Evolutionary conservation across 2,329 filamentous ascomycete species (phyloP).

Genomic region (Botrytis fabae): DNA sequence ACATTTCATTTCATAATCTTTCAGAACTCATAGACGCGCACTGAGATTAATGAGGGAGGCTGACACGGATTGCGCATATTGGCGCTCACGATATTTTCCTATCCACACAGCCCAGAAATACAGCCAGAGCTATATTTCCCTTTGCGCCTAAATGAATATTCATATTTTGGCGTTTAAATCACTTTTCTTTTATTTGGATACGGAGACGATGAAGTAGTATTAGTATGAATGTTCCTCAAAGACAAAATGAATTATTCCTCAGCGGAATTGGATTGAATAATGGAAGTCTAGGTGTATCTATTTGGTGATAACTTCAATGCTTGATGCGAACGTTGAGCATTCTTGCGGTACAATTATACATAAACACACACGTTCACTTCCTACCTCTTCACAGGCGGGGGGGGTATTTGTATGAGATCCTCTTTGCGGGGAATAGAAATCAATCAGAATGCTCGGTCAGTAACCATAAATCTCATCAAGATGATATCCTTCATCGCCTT

Average conservation of each 20-base stretch:
- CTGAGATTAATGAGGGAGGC: conserved; percentile 43
- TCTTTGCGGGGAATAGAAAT: neutral
- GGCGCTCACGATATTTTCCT: conserved; percentile 43
- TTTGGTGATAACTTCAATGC: neutral
- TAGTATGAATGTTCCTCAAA: neutral
- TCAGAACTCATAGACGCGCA: conserved; percentile 35
- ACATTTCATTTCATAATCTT: conserved; percentile 45
- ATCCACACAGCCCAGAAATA: conserved; percentile 41
- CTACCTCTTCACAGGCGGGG: neutral
- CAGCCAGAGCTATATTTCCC: conserved; percentile 44
- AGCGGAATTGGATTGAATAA: neutral
- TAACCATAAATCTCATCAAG: neutral
- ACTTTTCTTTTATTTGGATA: neutral
- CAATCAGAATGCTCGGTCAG: neutral
- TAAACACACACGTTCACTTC: neutral
- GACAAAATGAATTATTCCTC: neutral
- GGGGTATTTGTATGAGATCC: neutral
- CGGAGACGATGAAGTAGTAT: neutral
- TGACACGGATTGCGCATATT: conserved; percentile 45
- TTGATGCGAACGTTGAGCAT: neutral
- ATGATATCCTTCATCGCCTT: neutral
- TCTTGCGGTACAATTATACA: neutral
- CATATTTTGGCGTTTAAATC: conserved; percentile 36
- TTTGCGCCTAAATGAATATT: conserved; percentile 45
- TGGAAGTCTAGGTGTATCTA: neutral